Base-by-base conservation (phyloP, 2,329 filamentous ascomycete species). In the Cercospora brassicicola region DNA sequence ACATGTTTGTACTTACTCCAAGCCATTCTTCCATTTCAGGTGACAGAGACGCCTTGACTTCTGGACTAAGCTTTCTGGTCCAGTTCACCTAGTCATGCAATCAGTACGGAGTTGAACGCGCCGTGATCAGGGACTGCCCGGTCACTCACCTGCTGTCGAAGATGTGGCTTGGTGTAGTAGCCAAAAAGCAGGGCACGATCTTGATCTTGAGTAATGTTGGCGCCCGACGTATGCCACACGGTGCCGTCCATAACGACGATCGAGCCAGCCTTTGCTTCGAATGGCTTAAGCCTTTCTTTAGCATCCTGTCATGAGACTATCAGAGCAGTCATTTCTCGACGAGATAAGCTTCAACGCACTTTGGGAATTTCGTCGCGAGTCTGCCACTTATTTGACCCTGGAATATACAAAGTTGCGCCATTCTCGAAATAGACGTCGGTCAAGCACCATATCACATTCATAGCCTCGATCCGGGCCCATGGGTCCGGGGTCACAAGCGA, bases 201-300 rank as follows among this genome's bases (percentile, higher is more conserved):
- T 42, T 67, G 28, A 48, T 67, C 56, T 28, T 45, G 55, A 20
- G 67, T 61, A n/a, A 66, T 39, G 33, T 69, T 69, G 10, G 64
- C 51, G 18, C 67, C 64, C 10, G 59, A 63, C 15, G 67, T 69
- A 56, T 69, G 67, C 67, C 67, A 69, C 7, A 67, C 64, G n/a
- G 20, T 69, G n/a, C 67, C 64, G 39, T 69, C 67, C 67, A 69
- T 63, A 26, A 69, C 39, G 55, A 69, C 30, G 26, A 69, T 66
- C 7, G 59, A 63, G 10, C 67, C 67, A 31, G 67, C 67, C 18
- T 69, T 66, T 11, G 67, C 67, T 42, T 69, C 59, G 39, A 69
- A 69, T 33, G 67, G 67, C 23, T 23, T 23, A 26, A 69, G 33
- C 33, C 45, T 23, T 31, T 66, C 42, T 36, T 57, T 56, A 1